Base-by-base conservation (phyloP, 768 basidiomycete species). In the Arthromyces matolae region DNA sequence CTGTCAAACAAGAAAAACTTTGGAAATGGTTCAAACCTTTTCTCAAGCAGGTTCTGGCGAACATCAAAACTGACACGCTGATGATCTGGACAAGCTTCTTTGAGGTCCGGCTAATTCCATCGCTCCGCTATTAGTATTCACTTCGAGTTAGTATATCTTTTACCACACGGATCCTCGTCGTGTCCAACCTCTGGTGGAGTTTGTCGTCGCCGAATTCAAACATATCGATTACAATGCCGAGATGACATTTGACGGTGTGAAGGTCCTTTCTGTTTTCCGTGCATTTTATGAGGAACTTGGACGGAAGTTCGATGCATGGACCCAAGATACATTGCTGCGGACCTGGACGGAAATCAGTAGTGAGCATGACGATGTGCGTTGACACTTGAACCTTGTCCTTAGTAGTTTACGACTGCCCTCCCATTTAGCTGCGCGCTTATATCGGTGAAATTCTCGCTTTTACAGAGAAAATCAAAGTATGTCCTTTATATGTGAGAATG, bases 231-330 rank as follows among this genome's bases (percentile, higher is more conserved):
- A 84, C 66, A 82, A 87, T 53, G 76, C 81, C 16, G 89, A 92
- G 60, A 82, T 89, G 31, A 85, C 92, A 5, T 89, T 92, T 61
- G 88, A 91, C 58, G 81, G 82, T 6, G 72, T 84, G 32, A 88
- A 90, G 56, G 70, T 81, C 18, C 69, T 86, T 7, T 77, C 81
- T 16, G 72, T 89, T 48, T 82, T 84, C 68, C 72, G 84, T 19
- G 79, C 81, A 0, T 79, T 88, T 55, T 84, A 85, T 51, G 80
- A 87, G 58, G 82, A 83, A 47, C 71, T 91, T 4, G 82, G 82
- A 13, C 84, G 90, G 75, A 89, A 89, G 54, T 94, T 92, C 60
- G 67, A 76, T 7, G 75, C 88, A 1, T 94, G 92, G 92, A 70
- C 77, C 6, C 80, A 89, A 46, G 75, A 80, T 27, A 77, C 81